These are phyloP conservation scores for Lachnum nothofagi DNA, from an alignment of 2,329 filamentous ascomycete species.

Conservation along the genomic window DNA sequence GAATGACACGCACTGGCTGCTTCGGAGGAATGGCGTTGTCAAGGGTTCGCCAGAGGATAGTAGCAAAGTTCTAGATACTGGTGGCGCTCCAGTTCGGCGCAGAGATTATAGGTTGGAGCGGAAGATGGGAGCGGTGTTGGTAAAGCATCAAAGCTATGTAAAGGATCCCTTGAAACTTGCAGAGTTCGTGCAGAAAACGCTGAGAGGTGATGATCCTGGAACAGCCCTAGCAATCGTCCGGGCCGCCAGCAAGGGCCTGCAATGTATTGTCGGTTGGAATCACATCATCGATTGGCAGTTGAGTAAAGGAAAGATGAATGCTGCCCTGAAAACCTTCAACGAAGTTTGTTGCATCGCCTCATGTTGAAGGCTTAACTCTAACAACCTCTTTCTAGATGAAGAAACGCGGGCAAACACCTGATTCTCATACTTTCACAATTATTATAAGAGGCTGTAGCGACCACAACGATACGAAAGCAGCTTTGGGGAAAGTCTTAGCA, in stretches of 20 bases:
- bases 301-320: conserved; percentile 51
- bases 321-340: conserved; percentile 79
- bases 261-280: conserved; percentile 81
- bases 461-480: conserved; percentile 52
- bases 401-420: conserved; percentile 77
- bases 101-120: conserved; percentile 6
- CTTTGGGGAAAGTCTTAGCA: conserved; percentile 63
- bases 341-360: conserved; percentile 51
- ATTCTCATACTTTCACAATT: conserved; percentile 76
- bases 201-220: conserved; percentile 55
- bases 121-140: conserved; percentile 2
- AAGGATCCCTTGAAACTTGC: conserved; percentile 68
- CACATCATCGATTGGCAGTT: conserved; percentile 70
- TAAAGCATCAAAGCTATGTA: conserved; percentile 25
- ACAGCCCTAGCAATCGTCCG: conserved; percentile 66
- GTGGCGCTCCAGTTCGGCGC: neutral
- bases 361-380: neutral
- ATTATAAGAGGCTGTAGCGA: conserved; percentile 70
- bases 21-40: neutral
- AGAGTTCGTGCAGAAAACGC: conserved; percentile 56
- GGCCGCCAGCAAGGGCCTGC: conserved; percentile 58
- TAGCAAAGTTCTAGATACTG: no score
- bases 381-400: conserved; percentile 67
- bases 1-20: neutral
- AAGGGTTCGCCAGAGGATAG: no score